Percentiles rank a stretch among this genome's conserved stretches.
Conservation (phyloP, 371 early-diverging fungal species). For the Rhizopus microsporus region DNA sequence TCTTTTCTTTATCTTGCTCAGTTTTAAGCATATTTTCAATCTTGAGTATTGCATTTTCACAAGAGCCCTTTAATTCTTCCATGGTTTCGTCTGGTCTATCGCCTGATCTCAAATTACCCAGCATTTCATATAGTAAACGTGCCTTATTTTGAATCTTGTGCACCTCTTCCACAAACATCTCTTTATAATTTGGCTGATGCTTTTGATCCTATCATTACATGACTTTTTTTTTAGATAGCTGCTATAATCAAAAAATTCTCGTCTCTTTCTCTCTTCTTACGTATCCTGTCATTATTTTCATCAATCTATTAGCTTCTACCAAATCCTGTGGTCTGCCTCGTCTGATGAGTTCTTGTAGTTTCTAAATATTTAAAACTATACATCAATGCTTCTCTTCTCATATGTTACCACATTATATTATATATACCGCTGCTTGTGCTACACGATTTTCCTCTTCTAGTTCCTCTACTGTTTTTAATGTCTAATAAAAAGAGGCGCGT, state of each 20-base stretch:
- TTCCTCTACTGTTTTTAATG: conserved; percentile 85
- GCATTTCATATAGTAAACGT: conserved; percentile 76
- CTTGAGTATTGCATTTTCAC: conserved; percentile 63
- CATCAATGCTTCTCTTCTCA: background rate
- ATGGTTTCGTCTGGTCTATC: conserved; percentile 64
- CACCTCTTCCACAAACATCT: conserved; percentile 78
- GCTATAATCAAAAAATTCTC: background rate
- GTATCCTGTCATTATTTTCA: conserved; percentile 96
- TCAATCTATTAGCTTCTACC: conserved; percentile 91
- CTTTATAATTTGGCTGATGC: conserved; percentile 79
- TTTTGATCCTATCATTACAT: conserved; percentile 62
- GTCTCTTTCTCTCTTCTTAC: conserved; percentile 43
- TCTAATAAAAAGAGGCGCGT: conserved; percentile 25
- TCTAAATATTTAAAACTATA: conserved; percentile 45
- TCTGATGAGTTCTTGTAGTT: conserved; percentile 95
- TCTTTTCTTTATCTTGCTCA: conserved; percentile 28
- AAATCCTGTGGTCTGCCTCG: conserved; percentile 91
- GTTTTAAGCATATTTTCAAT: conserved; percentile 68
- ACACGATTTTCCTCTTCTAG: conserved; percentile 90
- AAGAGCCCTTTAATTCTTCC: conserved; percentile 56
- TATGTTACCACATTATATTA: background rate
- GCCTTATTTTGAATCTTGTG: conserved; percentile 81
- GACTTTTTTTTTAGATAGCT: background rate
- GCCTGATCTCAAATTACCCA: conserved; percentile 68
- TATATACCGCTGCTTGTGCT: conserved; percentile 81